These are phyloP conservation scores for Closterium sp. DNA, from an alignment of 139 green algal genomes.

Conservation along the genomic window DNA sequence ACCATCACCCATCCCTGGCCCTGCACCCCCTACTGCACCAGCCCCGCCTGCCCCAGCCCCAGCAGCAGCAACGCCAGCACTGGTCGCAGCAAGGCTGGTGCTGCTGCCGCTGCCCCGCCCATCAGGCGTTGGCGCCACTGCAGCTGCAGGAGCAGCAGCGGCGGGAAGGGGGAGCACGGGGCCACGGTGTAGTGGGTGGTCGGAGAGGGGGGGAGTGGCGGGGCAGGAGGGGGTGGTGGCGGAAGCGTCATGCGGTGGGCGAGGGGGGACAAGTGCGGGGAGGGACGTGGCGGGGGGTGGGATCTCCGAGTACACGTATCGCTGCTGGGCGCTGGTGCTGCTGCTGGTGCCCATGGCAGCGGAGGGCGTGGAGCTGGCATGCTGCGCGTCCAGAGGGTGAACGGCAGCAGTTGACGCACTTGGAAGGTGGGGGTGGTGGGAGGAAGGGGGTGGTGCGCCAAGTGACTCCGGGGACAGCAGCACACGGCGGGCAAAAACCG, in stretches of 20 bases:
- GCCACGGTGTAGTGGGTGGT: neutral
- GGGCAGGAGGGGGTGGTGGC: neutral
- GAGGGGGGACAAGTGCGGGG: neutral
- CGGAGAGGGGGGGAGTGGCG: neutral
- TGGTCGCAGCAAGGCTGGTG: too few species aligned
- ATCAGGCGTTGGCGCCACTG: neutral
- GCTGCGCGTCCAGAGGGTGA: neutral
- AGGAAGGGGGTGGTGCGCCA: neutral
- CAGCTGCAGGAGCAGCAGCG: neutral
- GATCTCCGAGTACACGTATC: neutral
- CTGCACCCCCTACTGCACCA: neutral
- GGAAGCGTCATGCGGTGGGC: neutral
- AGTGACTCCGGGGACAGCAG: neutral
- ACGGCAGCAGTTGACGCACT: neutral
- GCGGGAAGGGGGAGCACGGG: too few species aligned
- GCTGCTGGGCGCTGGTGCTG: neutral
- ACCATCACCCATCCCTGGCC: neutral
- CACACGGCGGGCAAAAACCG: neutral
- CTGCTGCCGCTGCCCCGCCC: neutral
- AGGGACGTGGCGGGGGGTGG: neutral
- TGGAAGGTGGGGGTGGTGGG: neutral
- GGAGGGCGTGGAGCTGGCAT: neutral
- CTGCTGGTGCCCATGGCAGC: neutral
- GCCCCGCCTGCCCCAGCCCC: neutral
- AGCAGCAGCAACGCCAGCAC: neutral